Evolutionary conservation across 2,329 filamentous ascomycete species (phyloP), one percentile per base, ranked within the genome.

Genomic region (Colletotrichum zoysiae): DNA sequence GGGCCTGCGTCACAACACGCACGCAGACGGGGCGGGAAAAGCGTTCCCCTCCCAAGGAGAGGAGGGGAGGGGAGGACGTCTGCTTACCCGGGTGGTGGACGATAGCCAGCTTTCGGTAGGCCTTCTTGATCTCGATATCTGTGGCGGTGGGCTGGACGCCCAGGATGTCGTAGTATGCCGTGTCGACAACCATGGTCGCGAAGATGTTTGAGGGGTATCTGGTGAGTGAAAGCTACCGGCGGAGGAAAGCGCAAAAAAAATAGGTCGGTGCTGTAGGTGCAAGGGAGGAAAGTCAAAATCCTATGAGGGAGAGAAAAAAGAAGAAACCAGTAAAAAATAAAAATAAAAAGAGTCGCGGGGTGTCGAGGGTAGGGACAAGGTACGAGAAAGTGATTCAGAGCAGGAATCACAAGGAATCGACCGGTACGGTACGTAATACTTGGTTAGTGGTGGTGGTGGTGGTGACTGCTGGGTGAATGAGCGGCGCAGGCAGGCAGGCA

Each of bases 121-220:
- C 95, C 85, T 97, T 97, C 83, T 98, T 98, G 84, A 98, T 98
- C 81, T 98, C 95, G 62, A 97, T 89, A 81, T 95, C 93, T 50
- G 93, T 92, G 40, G 95, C 95, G 67, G 92, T 94, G 75, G 94
- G 92, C 84, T 91, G 86, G 78, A 98, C 95, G 79, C 93, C 93
- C 50, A 98, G 87, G 77, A 90, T 90, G 83, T 97, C 95, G 83
- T 97, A 97, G 84, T 97, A 97, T 77, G 90, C 85, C 70, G 94
- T 97, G 82, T 97, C 94, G 78, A 92, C 93, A 77, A 96, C 94
- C 94, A 97, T 97, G 79, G 78, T 86, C 79, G 75, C 57, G 46
- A 42, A 44, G 50, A 8, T 42, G n/a, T 42, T 16, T 53, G 70
- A 55, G 33, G 67, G 55, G 64, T 66, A 66, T 66, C 46, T 42